These are phyloP conservation scores for Knoxdaviesia capensis DNA, from an alignment of 2,329 filamentous ascomycete species.

Conservation along the genomic window DNA sequence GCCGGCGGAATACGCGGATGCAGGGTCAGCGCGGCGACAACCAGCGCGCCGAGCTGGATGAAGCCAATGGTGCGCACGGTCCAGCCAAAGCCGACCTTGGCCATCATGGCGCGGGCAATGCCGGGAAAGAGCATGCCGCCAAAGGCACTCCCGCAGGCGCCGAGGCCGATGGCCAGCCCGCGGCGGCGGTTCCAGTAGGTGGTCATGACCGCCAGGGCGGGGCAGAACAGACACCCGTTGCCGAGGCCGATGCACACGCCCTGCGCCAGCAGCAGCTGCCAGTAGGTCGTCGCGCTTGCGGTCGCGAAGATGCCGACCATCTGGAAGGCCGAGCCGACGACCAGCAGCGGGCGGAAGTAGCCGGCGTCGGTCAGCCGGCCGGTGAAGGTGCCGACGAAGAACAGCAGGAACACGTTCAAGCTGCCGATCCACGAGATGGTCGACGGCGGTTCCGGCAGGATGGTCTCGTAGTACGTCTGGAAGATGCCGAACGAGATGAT, in stretches of 20 bases:
- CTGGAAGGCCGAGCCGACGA: slow-evolving; percentile 19
- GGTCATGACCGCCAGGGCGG: slow-evolving; percentile 41
- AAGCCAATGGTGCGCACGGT: slow-evolving; percentile 39
- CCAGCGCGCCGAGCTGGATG: slow-evolving; percentile 25
- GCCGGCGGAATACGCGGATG: slow-evolving; percentile 21
- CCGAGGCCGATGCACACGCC: slow-evolving; percentile 35
- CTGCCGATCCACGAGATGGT: slow-evolving; percentile 34
- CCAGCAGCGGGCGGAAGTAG: slow-evolving; percentile 23
- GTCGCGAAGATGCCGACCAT: slow-evolving; percentile 26
- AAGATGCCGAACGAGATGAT: slow-evolving; percentile 36
- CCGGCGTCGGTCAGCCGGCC: slow-evolving; percentile 33
- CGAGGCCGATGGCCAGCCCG: slow-evolving; percentile 39
- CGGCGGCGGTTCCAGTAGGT: slow-evolving; percentile 42
- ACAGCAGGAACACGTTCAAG: slow-evolving; percentile 31
- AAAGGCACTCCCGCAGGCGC: slow-evolving; percentile 37
- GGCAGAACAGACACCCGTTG: slow-evolving; percentile 42
- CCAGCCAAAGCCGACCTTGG: slow-evolving; percentile 18
- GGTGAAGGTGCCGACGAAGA: slow-evolving; percentile 31
- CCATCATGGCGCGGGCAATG: slow-evolving; percentile 7
- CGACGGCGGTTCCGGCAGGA: slow-evolving; percentile 18
- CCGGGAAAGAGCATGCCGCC: slow-evolving; percentile 37
- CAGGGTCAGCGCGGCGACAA: slow-evolving; percentile 16
- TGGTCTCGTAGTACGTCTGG: slow-evolving; percentile 27
- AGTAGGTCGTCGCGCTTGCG: slow-evolving; percentile 24
- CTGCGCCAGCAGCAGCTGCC: slow-evolving; percentile 33